Evolutionary conservation across 2,329 filamentous ascomycete genomes (phyloP).

Genomic region (Exserohilum turcica): DNA sequence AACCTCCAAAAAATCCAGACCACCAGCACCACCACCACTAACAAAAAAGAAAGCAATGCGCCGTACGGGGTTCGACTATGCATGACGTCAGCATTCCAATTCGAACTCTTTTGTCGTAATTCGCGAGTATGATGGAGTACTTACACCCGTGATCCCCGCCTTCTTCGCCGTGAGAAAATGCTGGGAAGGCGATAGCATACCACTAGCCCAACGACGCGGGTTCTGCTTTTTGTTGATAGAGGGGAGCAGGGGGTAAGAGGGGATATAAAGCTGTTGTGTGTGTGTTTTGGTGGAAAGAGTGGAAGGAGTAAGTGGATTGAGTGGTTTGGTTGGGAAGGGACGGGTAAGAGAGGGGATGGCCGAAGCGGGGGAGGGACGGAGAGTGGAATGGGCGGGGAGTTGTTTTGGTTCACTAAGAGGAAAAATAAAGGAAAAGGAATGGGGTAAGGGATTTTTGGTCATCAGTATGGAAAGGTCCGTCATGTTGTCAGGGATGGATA

Average conservation of each 20-base stretch:
- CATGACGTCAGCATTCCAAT: background rate
- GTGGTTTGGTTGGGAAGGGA: constrained; percentile 3
- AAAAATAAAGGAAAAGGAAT: too few relatives aligned
- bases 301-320: background rate
- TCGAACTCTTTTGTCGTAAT: constrained; percentile 2
- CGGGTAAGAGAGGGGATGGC: background rate
- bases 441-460: background rate
- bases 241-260: background rate
- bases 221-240: constrained; percentile 1
- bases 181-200: constrained; percentile 50
- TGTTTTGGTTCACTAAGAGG: background rate
- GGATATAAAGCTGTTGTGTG: background rate
- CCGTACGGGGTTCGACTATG: constrained; percentile 22
- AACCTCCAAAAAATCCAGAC: background rate
- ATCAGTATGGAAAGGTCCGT: background rate
- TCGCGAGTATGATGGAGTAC: constrained; percentile 2
- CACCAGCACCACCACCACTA: constrained; percentile 3
- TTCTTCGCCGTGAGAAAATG: constrained; percentile 6
- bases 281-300: background rate
- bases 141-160: constrained; percentile 43
- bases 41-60: constrained; percentile 18
- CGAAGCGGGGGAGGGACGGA: background rate
- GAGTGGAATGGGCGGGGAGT: background rate
- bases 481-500: background rate
- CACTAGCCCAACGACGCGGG: constrained; percentile 45